Percentiles rank a stretch among this genome's conserved stretches.
Conservation (phyloP, 495 filamentous ascomycete genomes). For the Hypoxylon cercidicola region DNA sequence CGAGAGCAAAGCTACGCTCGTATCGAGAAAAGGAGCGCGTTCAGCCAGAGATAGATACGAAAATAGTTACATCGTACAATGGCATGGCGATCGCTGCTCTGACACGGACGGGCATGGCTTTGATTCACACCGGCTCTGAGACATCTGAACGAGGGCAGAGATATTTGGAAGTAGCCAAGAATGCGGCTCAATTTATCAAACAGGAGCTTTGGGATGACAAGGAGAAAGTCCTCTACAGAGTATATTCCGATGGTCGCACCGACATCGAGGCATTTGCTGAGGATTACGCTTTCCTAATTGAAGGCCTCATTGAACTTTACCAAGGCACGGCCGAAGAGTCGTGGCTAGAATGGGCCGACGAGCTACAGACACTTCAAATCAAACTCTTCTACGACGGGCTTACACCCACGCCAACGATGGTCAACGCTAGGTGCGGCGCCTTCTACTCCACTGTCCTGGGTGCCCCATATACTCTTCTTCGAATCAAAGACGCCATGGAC, state of each 20-base stretch:
- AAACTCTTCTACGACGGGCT: constrained; percentile 71
- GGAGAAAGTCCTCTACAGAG: constrained; percentile 72
- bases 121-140: constrained; percentile 68
- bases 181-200: constrained; percentile 80
- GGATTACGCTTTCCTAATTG: constrained; percentile 91
- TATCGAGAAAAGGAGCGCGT: constrained; percentile 80
- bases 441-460: constrained; percentile 86
- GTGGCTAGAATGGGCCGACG: constrained; percentile 85
- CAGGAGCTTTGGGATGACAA: constrained; percentile 76
- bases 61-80: constrained; percentile 89
- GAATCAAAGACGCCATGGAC: constrained; percentile 94
- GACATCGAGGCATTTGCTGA: constrained; percentile 86
- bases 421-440: constrained; percentile 63
- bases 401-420: constrained; percentile 25
- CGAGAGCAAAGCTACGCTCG: constrained; percentile 74
- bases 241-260: constrained; percentile 78
- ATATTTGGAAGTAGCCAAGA: constrained; percentile 72
- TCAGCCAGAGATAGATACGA: constrained; percentile 87
- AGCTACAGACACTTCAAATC: constrained; percentile 74
- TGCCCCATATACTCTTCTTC: constrained; percentile 79
- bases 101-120: constrained; percentile 74
- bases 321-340: constrained; percentile 83
- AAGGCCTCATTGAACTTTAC: constrained; percentile 87
- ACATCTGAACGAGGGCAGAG: constrained; percentile 56
- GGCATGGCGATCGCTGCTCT: constrained; percentile 89